A percentile compares a stretch with the other conserved stretches of the same genome.
phyloP scores from a whole-genome alignment of 306 rosid genomes.

The Geum urbanum region DNA sequence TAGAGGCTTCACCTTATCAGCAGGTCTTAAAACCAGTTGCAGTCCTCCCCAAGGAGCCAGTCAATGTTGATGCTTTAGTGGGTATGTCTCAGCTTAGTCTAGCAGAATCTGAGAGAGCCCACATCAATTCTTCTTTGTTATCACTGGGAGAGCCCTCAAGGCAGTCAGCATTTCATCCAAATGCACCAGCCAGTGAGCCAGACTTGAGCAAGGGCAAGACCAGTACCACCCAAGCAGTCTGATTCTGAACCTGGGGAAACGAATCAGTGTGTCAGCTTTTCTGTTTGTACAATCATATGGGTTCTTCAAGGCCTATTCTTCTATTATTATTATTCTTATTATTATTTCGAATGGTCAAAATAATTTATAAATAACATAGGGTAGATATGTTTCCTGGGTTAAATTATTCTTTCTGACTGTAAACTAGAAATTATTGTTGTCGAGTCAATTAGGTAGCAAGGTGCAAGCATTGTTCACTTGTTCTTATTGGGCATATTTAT shows the following conservation, averaged over 20 bases:
- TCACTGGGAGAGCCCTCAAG: conserved; percentile 77
- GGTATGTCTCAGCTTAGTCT: conserved; percentile 90
- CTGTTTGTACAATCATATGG: conserved; percentile 40
- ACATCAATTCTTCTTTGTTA: conserved; percentile 64
- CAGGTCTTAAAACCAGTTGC: conserved; percentile 77
- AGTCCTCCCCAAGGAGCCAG: conserved; percentile 60
- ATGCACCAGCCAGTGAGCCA: conserved; percentile 56
- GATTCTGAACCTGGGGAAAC: conserved; percentile 29
- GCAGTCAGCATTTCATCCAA: conserved; percentile 92
- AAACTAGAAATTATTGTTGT: conserved; percentile 50
- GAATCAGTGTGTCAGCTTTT: conserved; percentile 14
- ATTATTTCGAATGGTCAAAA: conserved; percentile 30
- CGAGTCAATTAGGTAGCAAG: conserved; percentile 27
- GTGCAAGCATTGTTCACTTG: background rate
- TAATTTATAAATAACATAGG: conserved; percentile 49
- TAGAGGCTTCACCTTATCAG: conserved; percentile 46
- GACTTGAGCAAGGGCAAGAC: conserved; percentile 59
- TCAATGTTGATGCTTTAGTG: conserved; percentile 81
- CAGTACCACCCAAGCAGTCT: conserved; percentile 60
- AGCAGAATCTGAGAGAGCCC: conserved; percentile 40
- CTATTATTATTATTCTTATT: conserved; percentile 9
- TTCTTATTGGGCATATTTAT: too few relatives aligned
- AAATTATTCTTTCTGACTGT: conserved; percentile 79
- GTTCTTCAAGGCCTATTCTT: conserved; percentile 15
- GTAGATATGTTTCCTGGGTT: conserved; percentile 54